Percentiles rank a stretch among this genome's conserved stretches.
Evolutionary conservation across 1,139 yeast species (phyloP).

Genomic region (Pichia sp.): DNA sequence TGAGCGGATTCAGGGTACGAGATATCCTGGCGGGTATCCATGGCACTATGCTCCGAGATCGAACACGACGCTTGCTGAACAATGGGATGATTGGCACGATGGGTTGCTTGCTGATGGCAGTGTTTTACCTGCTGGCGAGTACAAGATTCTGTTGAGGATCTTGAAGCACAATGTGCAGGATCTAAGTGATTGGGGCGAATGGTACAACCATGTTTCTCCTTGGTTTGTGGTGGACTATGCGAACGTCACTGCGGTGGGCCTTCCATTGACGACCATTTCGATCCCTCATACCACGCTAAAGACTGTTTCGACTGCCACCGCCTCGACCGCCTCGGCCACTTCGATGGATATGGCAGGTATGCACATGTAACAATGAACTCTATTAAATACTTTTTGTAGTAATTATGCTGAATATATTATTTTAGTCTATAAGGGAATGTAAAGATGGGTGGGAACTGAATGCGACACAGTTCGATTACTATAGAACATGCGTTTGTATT

Average conservation of each 20-base stretch:
- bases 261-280: slow-evolving; percentile 1
- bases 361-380: neutral
- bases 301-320: neutral
- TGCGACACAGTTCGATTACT: no score
- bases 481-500: no score
- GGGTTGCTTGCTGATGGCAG: slow-evolving; percentile 4
- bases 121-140: slow-evolving; percentile 6
- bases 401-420: no score
- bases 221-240: slow-evolving; percentile 7
- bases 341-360: neutral
- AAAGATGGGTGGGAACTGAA: no score
- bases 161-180: slow-evolving; percentile 5
- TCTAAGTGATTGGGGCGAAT: slow-evolving; percentile 2
- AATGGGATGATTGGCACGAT: slow-evolving; percentile 11
- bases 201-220: slow-evolving; percentile 10
- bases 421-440: no score
- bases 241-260: slow-evolving; percentile 3
- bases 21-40: slow-evolving; percentile 8
- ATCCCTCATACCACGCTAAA: neutral
- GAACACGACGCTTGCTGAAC: neutral
- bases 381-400: no score
- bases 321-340: neutral
- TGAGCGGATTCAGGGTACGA: slow-evolving; percentile 3
- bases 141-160: slow-evolving; percentile 4
- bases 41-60: slow-evolving; percentile 7